Evolutionary conservation across 768 basidiomycete species (phyloP).

Genomic region (Pisolithus tinctorius): DNA sequence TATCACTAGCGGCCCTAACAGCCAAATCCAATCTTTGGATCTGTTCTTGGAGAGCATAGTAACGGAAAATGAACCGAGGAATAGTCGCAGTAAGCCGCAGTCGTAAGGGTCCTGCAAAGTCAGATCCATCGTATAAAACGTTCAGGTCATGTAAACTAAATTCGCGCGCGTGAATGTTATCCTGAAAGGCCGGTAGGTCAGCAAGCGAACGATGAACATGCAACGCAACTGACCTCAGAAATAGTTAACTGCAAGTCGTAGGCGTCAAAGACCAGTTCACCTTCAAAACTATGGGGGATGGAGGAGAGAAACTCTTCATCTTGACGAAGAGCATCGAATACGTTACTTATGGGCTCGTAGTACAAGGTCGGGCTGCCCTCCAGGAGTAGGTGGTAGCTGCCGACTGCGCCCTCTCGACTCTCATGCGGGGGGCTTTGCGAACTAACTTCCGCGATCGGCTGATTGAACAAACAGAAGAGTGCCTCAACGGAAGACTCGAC

Average conservation of each 20-base stretch:
- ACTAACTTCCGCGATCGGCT: slow-evolving; percentile 29
- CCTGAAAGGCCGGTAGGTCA: slow-evolving; percentile 34
- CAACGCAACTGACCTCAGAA: slow-evolving; percentile 46
- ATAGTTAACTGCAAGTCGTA: slow-evolving; percentile 58
- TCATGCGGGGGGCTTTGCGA: slow-evolving; percentile 17
- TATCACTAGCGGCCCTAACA: slow-evolving; percentile 10
- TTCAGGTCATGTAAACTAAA: slow-evolving; percentile 68
- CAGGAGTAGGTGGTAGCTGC: slow-evolving; percentile 41
- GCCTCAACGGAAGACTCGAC: slow-evolving; percentile 33
- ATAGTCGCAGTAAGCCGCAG: slow-evolving; percentile 40
- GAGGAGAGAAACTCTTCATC: slow-evolving; percentile 44
- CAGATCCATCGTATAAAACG: slow-evolving; percentile 59
- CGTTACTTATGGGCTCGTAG: slow-evolving; percentile 63
- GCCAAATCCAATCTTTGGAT: slow-evolving; percentile 34
- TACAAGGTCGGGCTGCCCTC: slow-evolving; percentile 63
- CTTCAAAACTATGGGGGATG: slow-evolving; percentile 42
- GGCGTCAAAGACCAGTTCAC: slow-evolving; percentile 66
- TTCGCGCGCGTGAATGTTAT: slow-evolving; percentile 63
- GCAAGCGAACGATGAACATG: background rate
- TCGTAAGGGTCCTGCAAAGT: slow-evolving; percentile 56
- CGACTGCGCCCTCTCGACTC: slow-evolving; percentile 11
- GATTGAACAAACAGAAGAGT: slow-evolving; percentile 52
- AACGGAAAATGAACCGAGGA: slow-evolving; percentile 64
- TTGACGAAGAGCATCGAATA: slow-evolving; percentile 68
- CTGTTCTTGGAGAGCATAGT: slow-evolving; percentile 56